These are phyloP conservation scores for Salix suchowensis DNA, from an alignment of 345 rosid species.

Conservation along the genomic window DNA sequence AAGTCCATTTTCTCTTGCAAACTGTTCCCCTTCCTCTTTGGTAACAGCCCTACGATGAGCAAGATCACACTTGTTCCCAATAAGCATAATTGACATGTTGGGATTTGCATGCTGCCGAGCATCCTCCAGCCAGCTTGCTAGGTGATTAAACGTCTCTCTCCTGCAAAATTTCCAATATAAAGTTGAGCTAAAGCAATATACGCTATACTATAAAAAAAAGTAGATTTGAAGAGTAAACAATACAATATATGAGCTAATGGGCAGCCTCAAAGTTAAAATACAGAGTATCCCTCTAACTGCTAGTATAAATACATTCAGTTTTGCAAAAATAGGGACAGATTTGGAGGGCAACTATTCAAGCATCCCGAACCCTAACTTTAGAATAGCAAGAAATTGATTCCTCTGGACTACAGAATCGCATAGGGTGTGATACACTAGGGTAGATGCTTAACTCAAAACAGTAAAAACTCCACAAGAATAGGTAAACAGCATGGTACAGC, in stretches of 20 bases:
- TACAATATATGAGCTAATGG: not conserved
- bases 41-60: constrained; percentile 85
- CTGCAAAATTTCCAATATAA: constrained; percentile 33
- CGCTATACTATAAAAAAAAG: not conserved
- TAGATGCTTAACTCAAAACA: too few relatives aligned
- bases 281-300: not conserved
- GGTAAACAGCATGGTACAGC: not conserved
- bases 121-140: constrained; percentile 97
- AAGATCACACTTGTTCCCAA: constrained; percentile 93
- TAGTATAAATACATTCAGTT: not conserved
- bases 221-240: not conserved
- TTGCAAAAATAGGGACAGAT: not conserved
- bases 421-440: not conserved
- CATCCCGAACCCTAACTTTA: not conserved
- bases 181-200: not conserved
- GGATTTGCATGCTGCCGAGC: constrained; percentile 98
- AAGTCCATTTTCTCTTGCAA: constrained; percentile 91
- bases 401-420: not conserved
- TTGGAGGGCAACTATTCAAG: not conserved
- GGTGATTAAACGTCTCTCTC: constrained; percentile 97
- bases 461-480: not conserved
- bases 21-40: constrained; percentile 98
- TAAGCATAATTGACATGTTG: constrained; percentile 85
- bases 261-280: not conserved
- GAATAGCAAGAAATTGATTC: not conserved